These are phyloP conservation scores for Zalaria obscura DNA, from an alignment of 2,329 filamentous ascomycete species.

Conservation along the genomic window DNA sequence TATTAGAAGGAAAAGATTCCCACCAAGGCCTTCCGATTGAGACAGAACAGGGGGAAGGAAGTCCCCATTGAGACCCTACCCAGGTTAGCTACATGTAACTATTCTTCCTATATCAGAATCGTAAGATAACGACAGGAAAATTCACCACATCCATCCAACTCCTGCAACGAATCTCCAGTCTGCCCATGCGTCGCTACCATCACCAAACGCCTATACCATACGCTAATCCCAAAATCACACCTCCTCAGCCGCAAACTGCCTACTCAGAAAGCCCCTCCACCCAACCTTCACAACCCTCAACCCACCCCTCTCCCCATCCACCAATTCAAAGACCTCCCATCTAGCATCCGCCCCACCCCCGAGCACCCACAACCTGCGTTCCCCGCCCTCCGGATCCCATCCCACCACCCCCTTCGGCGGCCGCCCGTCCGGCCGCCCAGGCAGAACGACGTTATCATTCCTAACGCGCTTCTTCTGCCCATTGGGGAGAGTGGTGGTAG, in stretches of 20 bases:
- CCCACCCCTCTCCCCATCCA: slow-evolving; percentile 8
- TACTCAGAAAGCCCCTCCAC: slow-evolving; percentile 17
- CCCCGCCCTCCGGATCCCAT: slow-evolving; percentile 37
- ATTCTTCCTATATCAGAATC: too few relatives aligned
- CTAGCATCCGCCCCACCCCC: slow-evolving; percentile 18
- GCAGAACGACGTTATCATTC: slow-evolving; percentile 28
- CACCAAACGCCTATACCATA: too few relatives aligned
- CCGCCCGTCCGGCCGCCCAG: slow-evolving; percentile 38
- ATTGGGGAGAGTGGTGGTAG: slow-evolving; percentile 20
- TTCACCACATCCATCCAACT: too few relatives aligned
- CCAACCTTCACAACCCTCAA: slow-evolving; percentile 16
- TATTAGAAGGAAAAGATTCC: too few relatives aligned
- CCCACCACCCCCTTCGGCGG: slow-evolving; percentile 74
- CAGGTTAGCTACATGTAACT: too few relatives aligned
- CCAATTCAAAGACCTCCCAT: slow-evolving; percentile 20
- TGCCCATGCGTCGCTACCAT: too few relatives aligned
- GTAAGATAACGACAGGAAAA: too few relatives aligned
- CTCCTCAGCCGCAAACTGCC: slow-evolving; percentile 14
- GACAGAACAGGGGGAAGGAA: too few relatives aligned
- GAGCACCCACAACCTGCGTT: slow-evolving; percentile 14
- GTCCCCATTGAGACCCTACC: too few relatives aligned
- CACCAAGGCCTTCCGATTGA: too few relatives aligned
- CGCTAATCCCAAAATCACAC: not conserved
- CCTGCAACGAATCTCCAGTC: too few relatives aligned
- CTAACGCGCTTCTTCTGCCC: slow-evolving; percentile 17